Conservation (phyloP, 108 stramenopile genomes). For the Craspedostauros australis region DNA sequence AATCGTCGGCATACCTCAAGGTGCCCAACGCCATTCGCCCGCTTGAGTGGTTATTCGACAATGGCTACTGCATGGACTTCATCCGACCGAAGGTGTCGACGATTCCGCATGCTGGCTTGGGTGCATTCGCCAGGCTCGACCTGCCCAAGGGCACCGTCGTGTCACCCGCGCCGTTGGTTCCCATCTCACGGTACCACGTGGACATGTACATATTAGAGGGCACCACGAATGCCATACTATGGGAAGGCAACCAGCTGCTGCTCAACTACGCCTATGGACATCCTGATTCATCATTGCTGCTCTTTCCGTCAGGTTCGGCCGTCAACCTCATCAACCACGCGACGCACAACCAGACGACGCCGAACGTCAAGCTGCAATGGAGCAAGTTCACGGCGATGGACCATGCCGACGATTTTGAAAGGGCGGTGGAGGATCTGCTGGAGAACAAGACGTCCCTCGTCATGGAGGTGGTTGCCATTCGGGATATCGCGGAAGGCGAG, state of each 20-base stretch:
- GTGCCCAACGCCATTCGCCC: too few relatives aligned
- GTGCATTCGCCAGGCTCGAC: slow-evolving; percentile 61
- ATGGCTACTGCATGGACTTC: slow-evolving; percentile 65
- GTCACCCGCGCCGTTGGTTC: slow-evolving; percentile 49
- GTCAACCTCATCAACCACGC: slow-evolving; percentile 47
- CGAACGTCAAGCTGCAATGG: slow-evolving; percentile 23
- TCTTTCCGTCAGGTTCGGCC: slow-evolving; percentile 34
- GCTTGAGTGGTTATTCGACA: slow-evolving; percentile 52
- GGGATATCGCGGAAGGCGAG: slow-evolving; percentile 33
- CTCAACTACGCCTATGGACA: slow-evolving; percentile 49
- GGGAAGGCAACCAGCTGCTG: slow-evolving; percentile 26
- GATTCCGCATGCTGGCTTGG: slow-evolving; percentile 70
- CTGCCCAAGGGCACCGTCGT: slow-evolving; percentile 52
- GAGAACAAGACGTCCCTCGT: slow-evolving; percentile 44
- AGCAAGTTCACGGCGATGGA: too few relatives aligned
- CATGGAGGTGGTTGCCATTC: slow-evolving; percentile 46
- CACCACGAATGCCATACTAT: background rate
- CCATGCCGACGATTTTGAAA: too few relatives aligned
- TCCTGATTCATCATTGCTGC: slow-evolving; percentile 29
- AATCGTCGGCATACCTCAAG: too few relatives aligned
- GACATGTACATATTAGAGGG: too few relatives aligned
- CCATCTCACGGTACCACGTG: too few relatives aligned
- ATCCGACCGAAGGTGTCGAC: slow-evolving; percentile 39
- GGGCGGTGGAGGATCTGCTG: too few relatives aligned
- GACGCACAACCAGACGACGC: background rate